Conservation (phyloP, 176 grass and related monocot genomes). For the Cenchrus purpureus region DNA sequence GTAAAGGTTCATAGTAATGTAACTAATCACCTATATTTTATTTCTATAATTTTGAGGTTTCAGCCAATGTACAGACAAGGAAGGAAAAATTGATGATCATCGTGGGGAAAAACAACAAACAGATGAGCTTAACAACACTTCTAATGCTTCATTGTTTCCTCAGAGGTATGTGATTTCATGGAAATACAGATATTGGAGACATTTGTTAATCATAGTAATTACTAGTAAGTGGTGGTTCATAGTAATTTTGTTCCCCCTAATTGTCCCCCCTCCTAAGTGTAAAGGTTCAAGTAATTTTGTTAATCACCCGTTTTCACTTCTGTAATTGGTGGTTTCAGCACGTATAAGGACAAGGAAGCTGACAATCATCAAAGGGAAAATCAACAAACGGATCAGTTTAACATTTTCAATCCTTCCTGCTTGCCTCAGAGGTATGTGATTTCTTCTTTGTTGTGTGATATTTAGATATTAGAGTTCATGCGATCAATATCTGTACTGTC, state of each 20-base stretch:
- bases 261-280: neutral
- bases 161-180: conserved; percentile 6
- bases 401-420: neutral
- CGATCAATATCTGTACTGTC: neutral
- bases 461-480: neutral
- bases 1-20: neutral
- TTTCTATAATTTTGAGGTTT: conserved; percentile 24
- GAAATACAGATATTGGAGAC: neutral
- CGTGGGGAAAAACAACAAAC: neutral
- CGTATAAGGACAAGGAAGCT: neutral
- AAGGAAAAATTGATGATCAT: neutral
- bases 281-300: neutral
- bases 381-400: conserved; percentile 8
- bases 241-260: neutral
- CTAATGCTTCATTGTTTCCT: neutral
- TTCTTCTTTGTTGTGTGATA: neutral
- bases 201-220: too few relatives aligned
- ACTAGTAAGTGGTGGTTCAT: too few relatives aligned
- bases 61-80: conserved; percentile 14
- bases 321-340: conserved; percentile 30
- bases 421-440: neutral
- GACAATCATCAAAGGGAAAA: neutral
- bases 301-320: neutral
- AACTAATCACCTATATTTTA: neutral
- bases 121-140: neutral